Evolutionary conservation across 441 rosid species (phyloP).

Genomic region (Populus hybrid): DNA sequence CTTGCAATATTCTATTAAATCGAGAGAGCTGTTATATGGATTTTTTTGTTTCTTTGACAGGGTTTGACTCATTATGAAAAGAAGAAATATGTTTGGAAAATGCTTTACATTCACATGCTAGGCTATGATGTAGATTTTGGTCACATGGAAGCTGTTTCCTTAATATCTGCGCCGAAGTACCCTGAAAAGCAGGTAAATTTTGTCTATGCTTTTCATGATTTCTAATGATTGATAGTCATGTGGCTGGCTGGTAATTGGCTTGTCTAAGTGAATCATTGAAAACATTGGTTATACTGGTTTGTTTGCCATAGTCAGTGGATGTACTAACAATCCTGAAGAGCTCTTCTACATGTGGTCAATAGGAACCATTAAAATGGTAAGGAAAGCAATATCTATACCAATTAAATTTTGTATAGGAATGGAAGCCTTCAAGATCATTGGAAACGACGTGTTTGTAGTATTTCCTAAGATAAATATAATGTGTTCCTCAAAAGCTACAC

Average conservation of each 20-base stretch:
- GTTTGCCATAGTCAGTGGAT: background rate
- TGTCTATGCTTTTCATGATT: background rate
- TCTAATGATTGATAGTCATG: background rate
- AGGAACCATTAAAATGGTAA: background rate
- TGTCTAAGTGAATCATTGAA: background rate
- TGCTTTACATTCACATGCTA: conserved; percentile 94
- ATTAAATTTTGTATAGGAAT: background rate
- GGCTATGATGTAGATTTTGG: conserved; percentile 99
- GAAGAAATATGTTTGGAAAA: conserved; percentile 99
- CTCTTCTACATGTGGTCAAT: background rate
- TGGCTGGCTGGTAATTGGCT: background rate
- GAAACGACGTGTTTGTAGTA: background rate
- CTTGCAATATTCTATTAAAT: background rate
- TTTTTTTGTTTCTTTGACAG: conserved; percentile 39
- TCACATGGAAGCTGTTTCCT: conserved; percentile 99
- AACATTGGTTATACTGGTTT: background rate
- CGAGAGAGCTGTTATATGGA: conserved; percentile 4
- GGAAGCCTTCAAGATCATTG: background rate
- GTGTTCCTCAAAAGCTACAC: background rate
- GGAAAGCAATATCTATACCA: background rate
- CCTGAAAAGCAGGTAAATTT: conserved; percentile 90
- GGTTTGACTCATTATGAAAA: conserved; percentile 90
- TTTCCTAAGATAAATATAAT: background rate
- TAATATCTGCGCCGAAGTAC: conserved; percentile 98
- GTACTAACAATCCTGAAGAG: background rate